Percentiles rank a stretch among this genome's conserved stretches.
phyloP scores from a whole-genome alignment of 2,329 filamentous ascomycete species.

The Thyridium curvatum region DNA sequence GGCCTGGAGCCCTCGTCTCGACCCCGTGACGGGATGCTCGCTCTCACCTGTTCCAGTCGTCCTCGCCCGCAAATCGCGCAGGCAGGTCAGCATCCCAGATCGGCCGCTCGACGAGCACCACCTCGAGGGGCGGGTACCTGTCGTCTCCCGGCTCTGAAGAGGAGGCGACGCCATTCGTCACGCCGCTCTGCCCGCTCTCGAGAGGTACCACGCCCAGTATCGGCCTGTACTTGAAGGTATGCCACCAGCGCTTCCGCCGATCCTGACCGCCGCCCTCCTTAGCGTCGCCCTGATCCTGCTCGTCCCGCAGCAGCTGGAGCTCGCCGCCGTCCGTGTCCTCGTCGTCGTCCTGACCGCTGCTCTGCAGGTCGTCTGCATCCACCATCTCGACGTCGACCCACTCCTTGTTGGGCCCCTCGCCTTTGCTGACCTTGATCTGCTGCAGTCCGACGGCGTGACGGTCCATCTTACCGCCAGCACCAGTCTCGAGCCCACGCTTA shows the following conservation, averaged over 20 bases:
- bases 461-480: slow-evolving; percentile 48
- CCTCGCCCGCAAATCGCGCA: slow-evolving; percentile 59
- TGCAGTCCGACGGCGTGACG: slow-evolving; percentile 37
- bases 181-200: slow-evolving; percentile 21
- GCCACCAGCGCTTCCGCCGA: slow-evolving; percentile 45
- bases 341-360: slow-evolving; percentile 27
- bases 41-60: slow-evolving; percentile 41
- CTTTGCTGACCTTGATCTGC: slow-evolving; percentile 26
- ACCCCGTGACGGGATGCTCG: background rate
- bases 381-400: slow-evolving; percentile 27
- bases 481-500: slow-evolving; percentile 44
- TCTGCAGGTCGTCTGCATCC: slow-evolving; percentile 19
- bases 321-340: slow-evolving; percentile 21
- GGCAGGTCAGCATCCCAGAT: slow-evolving; percentile 76
- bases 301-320: slow-evolving; percentile 22
- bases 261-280: slow-evolving; percentile 23
- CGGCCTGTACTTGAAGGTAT: slow-evolving; percentile 90
- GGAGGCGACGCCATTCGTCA: slow-evolving; percentile 11
- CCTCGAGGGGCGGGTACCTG: slow-evolving; percentile 50
- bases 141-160: slow-evolving; percentile 4
- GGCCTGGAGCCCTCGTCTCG: slow-evolving; percentile 9
- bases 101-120: slow-evolving; percentile 83
- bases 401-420: slow-evolving; percentile 27
- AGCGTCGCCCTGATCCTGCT: slow-evolving; percentile 28
- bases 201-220: slow-evolving; percentile 67